Evolutionary conservation across 805 yeast genomes (phyloP), one percentile per base, ranked within the genome.

Genomic region (Metschnikowia lunata): DNA sequence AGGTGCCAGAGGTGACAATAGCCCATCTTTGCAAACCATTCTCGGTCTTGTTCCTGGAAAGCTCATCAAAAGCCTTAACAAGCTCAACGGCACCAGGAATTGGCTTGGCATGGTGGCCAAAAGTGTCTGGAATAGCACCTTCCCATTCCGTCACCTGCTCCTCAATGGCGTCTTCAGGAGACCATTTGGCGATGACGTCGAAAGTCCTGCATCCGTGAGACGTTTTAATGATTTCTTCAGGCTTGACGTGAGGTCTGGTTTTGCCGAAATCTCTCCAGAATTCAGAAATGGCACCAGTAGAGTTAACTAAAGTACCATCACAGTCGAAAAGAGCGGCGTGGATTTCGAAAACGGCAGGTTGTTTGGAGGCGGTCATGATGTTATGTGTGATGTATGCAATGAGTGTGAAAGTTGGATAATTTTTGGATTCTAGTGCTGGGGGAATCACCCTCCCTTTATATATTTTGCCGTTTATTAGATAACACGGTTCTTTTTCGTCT

Each of bases 191-290:
- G 61, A 86, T 78, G 32, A 85, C 84, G 58, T 88, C 96, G 54
- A 78, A 78, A 30, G 95, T 86, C 66, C 96, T 78, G 62, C 87
- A 82, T 34, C 96, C 96, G 66, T 88, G 96, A 30, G 85, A 77
- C 42, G 83, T 78, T 63, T 80, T 77, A 61, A 85, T 79, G 44
- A 86, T 83, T 56, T 83, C 80, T 51, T 79, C 82, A 13, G 86
- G 79, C 63, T 82, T 79, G 45, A 83, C 82, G 59, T 76, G 78
- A 49, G 88, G 80, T 66, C 84, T 78, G 58, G 78, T 74, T 57
- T 74, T 72, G 52, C 85, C 86, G 59, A 85, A 76, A 47, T 80
- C 83, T 57, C 77, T 78, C 95, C 95, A 88, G 70, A 86, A 80
- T 58, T 80, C 84, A 59, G 85, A 88, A 50, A 87, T 86, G 47